Evolutionary conservation across 306 rosid species (phyloP).

Genomic region (apple (Malus domestica)): ASM211411v1 NC_041801.1:3861501-3862000

Average conservation of each 20-base stretch:
- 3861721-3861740: constrained; percentile 13
- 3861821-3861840: constrained; percentile 26
- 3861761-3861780: constrained; percentile 31
- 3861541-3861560: background rate
- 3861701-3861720: constrained; percentile 28
- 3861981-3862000: constrained; percentile 39
- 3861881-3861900: constrained; percentile 33
- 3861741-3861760: constrained; percentile 24
- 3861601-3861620: constrained; percentile 32
- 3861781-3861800: constrained; percentile 42
- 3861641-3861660: constrained; percentile 23
- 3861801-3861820: constrained; percentile 39
- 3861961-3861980: constrained; percentile 29
- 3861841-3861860: constrained; percentile 41
- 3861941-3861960: constrained; percentile 10
- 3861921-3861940: constrained; percentile 31
- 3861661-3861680: constrained; percentile 27
- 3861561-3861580: background rate
- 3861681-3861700: constrained; percentile 25
- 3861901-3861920: constrained; percentile 21
- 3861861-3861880: constrained; percentile 38
- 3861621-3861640: constrained; percentile 23
- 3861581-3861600: background rate
- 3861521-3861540: background rate
- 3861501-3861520: constrained; percentile 32